phyloP scores from a whole-genome alignment of 2,329 filamentous ascomycete species.

The Fusarium gaditjirri region DNA sequence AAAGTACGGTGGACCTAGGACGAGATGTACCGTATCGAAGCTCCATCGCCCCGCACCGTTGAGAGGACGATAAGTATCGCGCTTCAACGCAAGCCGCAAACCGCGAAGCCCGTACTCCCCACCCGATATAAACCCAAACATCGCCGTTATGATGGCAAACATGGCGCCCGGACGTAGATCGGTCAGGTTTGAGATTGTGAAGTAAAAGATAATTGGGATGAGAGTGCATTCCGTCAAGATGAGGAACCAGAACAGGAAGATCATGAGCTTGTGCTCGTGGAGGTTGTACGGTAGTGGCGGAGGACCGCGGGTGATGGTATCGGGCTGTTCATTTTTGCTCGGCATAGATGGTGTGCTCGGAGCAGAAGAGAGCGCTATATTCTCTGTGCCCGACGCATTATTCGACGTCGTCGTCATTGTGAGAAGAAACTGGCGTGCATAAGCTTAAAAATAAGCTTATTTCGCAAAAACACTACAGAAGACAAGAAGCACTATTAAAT shows the following conservation, averaged over 20 bases:
- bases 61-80: conserved; percentile 13
- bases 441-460: conserved; percentile 35
- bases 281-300: conserved; percentile 39
- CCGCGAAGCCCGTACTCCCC: conserved; percentile 52
- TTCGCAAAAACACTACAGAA: neutral
- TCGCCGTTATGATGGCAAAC: conserved; percentile 59
- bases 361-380: conserved; percentile 3
- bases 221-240: conserved; percentile 40
- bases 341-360: conserved; percentile 10
- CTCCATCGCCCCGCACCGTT: conserved; percentile 17
- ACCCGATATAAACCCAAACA: conserved; percentile 59
- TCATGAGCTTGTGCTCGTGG: conserved; percentile 40
- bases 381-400: neutral
- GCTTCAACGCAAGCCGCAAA: conserved; percentile 14
- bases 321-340: neutral
- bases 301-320: neutral
- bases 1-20: conserved; percentile 24
- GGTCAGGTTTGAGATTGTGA: conserved; percentile 51
- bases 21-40: conserved; percentile 28
- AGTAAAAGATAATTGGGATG: conserved; percentile 59
- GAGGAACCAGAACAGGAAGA: conserved; percentile 38
- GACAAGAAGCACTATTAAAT: neutral
- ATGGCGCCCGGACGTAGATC: conserved; percentile 40
- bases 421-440: neutral
- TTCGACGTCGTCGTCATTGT: neutral